Conservation (phyloP, 2,329 filamentous ascomycete genomes). For the Hortaea werneckii region DNA sequence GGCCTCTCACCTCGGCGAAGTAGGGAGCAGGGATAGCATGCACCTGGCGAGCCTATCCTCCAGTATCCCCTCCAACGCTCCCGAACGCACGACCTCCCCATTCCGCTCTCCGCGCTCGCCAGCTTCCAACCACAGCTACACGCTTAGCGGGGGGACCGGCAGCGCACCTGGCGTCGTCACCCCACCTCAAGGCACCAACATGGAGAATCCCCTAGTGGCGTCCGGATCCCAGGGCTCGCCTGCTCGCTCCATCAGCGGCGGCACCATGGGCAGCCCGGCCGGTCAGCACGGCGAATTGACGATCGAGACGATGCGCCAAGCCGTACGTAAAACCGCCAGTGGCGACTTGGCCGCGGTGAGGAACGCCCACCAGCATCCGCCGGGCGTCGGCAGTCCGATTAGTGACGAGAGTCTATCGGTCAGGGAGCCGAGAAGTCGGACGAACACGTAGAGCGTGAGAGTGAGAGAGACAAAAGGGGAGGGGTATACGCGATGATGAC, state of each 20-base stretch:
- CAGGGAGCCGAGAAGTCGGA: conserved; percentile 14
- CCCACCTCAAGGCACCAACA: conserved; percentile 41
- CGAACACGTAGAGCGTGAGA: conserved; percentile 12
- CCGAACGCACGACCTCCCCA: conserved; percentile 67
- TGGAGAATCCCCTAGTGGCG: neutral
- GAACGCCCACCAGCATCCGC: conserved; percentile 11
- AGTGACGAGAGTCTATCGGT: conserved; percentile 9
- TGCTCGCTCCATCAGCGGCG: conserved; percentile 8
- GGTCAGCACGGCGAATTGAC: conserved; percentile 58
- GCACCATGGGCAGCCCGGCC: conserved; percentile 2
- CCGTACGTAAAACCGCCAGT: conserved; percentile 73
- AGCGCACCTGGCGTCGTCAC: conserved; percentile 10
- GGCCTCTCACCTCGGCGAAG: conserved; percentile 31
- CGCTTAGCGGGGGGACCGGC: conserved; percentile 3
- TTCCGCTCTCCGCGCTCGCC: conserved; percentile 55
- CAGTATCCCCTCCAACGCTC: conserved; percentile 14
- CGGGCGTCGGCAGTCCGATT: conserved; percentile 18
- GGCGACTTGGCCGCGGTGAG: conserved; percentile 52
- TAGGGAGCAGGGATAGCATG: conserved; percentile 55
- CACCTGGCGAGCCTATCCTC: conserved; percentile 32
- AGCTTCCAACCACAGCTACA: conserved; percentile 11
- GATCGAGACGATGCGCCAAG: conserved; percentile 90
- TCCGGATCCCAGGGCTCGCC: conserved; percentile 4
- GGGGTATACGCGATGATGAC: neutral
- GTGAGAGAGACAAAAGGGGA: neutral